Percentiles rank a stretch among this genome's conserved stretches.
Evolutionary conservation across 2,329 filamentous ascomycete species (phyloP).

Genomic region (Scedosporium boydii): DNA sequence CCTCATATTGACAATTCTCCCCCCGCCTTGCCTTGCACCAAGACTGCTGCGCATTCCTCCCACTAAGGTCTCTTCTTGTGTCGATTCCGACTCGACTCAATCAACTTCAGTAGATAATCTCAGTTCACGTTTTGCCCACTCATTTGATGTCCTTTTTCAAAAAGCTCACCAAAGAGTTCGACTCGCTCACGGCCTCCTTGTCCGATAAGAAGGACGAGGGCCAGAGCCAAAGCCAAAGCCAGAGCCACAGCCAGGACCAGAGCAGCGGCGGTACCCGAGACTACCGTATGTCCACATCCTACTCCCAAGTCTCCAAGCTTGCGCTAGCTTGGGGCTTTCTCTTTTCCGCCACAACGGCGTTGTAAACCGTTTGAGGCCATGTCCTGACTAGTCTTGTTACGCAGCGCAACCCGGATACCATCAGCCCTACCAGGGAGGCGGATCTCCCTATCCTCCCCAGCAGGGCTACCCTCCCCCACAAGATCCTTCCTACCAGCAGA

Average conservation of each 20-base stretch:
- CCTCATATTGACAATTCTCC: neutral
- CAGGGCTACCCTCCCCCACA: slow-evolving; percentile 1
- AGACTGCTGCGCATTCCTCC: too few species aligned
- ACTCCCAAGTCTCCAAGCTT: neutral
- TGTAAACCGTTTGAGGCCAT: too few species aligned
- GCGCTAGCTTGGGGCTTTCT: neutral
- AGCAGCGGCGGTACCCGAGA: neutral
- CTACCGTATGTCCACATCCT: slow-evolving; percentile 12
- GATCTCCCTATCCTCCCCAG: slow-evolving; percentile 4
- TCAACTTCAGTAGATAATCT: neutral
- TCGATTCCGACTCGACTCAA: too few species aligned
- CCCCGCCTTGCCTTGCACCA: neutral
- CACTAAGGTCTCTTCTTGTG: too few species aligned
- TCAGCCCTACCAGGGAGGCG: slow-evolving; percentile 10
- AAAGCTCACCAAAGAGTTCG: slow-evolving; percentile 31
- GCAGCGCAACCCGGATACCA: slow-evolving; percentile 1
- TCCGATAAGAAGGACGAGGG: slow-evolving; percentile 23
- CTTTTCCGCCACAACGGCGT: neutral
- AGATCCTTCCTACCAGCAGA: neutral
- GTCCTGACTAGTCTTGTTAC: neutral
- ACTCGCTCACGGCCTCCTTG: slow-evolving; percentile 35
- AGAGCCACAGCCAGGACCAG: slow-evolving; percentile 11
- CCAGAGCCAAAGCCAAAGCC: slow-evolving; percentile 14
- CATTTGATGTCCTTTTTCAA: slow-evolving; percentile 34
- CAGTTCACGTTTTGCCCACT: neutral